Evolutionary conservation across 257 asterid species (phyloP).

Genomic region (Solanum dulcamara): DNA sequence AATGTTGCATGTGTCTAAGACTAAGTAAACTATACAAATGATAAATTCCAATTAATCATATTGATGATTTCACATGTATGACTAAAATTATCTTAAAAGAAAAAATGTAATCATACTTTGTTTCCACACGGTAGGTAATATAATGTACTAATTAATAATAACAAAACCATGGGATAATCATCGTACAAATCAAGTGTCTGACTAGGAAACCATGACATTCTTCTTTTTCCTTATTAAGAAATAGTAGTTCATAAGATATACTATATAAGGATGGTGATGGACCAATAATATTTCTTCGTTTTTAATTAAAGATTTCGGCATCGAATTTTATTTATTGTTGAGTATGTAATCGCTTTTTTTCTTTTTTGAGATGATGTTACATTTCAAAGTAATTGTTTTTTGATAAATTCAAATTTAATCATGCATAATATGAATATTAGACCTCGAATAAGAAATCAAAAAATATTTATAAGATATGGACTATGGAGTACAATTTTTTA

Average conservation of each 20-base stretch:
- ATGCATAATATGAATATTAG: accelerated
- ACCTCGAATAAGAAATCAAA: background rate
- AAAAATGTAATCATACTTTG: background rate
- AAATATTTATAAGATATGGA: too few relatives aligned
- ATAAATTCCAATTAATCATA: background rate
- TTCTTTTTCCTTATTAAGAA: background rate
- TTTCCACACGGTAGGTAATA: constrained; percentile 1
- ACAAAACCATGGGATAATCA: background rate
- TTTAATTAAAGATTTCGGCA: too few relatives aligned
- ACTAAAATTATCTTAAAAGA: background rate
- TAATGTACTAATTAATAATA: background rate
- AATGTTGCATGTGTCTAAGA: background rate
- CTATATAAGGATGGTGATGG: background rate
- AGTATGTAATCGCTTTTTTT: background rate
- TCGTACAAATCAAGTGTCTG: background rate
- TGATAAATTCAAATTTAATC: background rate
- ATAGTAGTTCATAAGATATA: background rate
- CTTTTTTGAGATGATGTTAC: background rate
- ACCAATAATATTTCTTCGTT: too few relatives aligned
- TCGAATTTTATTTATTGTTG: background rate
- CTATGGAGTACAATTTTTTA: too few relatives aligned
- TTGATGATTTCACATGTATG: background rate
- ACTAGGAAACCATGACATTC: background rate
- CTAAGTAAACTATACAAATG: background rate
- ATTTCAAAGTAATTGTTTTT: background rate